Percentiles rank a stretch among this genome's conserved stretches.
Conservation (phyloP, 208 protist species). For the Angomonas deanei region DNA sequence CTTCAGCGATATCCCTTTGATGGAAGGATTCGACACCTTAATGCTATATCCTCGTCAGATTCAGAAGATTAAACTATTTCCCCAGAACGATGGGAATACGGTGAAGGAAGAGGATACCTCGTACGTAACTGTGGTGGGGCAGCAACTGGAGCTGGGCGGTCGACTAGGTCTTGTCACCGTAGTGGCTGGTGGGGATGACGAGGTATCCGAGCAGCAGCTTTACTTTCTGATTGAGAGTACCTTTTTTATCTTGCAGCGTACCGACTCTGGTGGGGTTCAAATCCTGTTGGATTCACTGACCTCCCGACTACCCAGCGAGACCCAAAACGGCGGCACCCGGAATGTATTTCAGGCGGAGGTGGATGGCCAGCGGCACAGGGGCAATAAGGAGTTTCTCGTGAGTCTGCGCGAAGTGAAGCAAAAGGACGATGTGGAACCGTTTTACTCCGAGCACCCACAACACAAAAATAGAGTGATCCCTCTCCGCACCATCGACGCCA, state of each 20-base stretch:
- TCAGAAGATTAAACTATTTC: conserved; percentile 25
- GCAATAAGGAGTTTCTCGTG: neutral
- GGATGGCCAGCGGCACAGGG: too few relatives aligned
- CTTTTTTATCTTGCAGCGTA: conserved; percentile 22
- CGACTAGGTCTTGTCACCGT: conserved; percentile 52
- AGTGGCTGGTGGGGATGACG: conserved; percentile 28
- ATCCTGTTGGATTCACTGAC: conserved; percentile 17
- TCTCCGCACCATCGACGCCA: neutral
- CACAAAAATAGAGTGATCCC: neutral
- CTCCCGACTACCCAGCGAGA: neutral
- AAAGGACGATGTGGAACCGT: neutral
- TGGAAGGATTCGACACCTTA: conserved; percentile 51
- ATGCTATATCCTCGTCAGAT: conserved; percentile 18
- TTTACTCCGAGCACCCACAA: neutral
- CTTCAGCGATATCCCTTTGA: conserved; percentile 23
- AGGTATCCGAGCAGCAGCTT: conserved; percentile 15
- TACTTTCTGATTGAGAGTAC: conserved; percentile 23
- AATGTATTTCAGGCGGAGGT: too few relatives aligned
- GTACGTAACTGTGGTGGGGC: conserved; percentile 33
- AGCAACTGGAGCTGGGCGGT: conserved; percentile 41
- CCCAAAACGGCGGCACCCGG: neutral
- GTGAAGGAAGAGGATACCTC: neutral
- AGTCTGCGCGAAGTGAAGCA: neutral
- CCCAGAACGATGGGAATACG: neutral
- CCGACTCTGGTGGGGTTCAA: conserved; percentile 30